phyloP scores from a whole-genome alignment of 2,329 filamentous ascomycete genomes.

The Claviceps sp. region DNA sequence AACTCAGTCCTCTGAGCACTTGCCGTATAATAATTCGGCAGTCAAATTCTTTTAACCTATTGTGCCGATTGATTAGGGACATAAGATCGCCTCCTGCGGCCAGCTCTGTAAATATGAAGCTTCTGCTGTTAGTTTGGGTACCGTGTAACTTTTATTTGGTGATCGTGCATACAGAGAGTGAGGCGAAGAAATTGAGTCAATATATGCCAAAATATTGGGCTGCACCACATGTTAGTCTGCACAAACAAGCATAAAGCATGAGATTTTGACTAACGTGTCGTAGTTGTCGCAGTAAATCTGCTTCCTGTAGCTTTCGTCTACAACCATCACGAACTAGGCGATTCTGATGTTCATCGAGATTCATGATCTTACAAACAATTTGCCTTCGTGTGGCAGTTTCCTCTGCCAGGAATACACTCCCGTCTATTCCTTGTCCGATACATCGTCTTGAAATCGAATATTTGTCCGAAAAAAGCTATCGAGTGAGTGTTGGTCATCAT shows the following conservation, averaged over 20 bases:
- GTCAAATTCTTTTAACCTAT: slow-evolving; percentile 22
- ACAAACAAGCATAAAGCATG: not conserved
- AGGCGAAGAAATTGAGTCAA: slow-evolving; percentile 35
- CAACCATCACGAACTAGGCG: slow-evolving; percentile 16
- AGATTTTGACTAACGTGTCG: slow-evolving; percentile 32
- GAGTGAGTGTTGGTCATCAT: not conserved
- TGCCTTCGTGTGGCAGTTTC: slow-evolving; percentile 41
- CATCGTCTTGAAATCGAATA: slow-evolving; percentile 22
- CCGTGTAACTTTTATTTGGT: not conserved
- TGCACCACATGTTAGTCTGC: slow-evolving; percentile 15
- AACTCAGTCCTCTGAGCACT: slow-evolving; percentile 30
- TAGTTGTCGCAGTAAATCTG: slow-evolving; percentile 38
- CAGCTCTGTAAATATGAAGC: slow-evolving; percentile 44
- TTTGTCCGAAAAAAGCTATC: slow-evolving; percentile 18
- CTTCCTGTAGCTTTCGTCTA: slow-evolving; percentile 32
- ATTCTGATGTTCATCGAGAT: slow-evolving; percentile 25
- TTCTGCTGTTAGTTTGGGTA: slow-evolving; percentile 11
- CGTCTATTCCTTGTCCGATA: slow-evolving; percentile 25
- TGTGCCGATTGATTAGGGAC: slow-evolving; percentile 30
- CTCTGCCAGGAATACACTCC: slow-evolving; percentile 24
- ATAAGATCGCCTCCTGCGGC: slow-evolving; percentile 41
- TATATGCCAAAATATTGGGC: slow-evolving; percentile 42
- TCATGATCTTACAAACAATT: slow-evolving; percentile 55
- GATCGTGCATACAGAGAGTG: slow-evolving; percentile 28
- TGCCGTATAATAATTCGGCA: slow-evolving; percentile 32